A percentile compares a stretch with the other conserved stretches of the same genome.
These are phyloP conservation scores for Globisporangium canariense DNA, from an alignment of 352 stramenopile species.

Conservation along the genomic window DNA sequence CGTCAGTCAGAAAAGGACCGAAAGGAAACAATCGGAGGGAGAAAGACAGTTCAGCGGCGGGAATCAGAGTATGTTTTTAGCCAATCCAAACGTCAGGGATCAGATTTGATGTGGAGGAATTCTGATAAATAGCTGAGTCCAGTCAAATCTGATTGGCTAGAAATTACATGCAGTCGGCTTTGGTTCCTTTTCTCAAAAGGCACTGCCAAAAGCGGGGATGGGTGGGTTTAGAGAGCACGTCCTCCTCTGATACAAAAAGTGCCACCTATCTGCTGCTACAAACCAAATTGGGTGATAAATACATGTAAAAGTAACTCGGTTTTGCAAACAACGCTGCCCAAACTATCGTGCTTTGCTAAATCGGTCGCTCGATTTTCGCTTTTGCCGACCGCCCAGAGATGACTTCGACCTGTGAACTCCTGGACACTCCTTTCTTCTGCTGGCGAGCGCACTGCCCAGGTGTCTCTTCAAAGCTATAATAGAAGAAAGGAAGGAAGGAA, in stretches of 20 bases:
- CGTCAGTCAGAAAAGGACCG: not conserved
- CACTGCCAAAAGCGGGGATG: not conserved
- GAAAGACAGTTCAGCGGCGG: too few relatives aligned
- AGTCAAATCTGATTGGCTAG: not conserved
- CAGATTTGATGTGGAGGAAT: too few relatives aligned
- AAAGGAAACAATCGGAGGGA: not conserved
- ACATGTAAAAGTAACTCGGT: too few relatives aligned
- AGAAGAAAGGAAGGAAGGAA: not conserved
- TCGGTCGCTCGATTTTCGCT: not conserved
- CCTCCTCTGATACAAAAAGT: not conserved
- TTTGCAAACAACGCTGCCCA: too few relatives aligned
- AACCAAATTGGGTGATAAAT: not conserved
- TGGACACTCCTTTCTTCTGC: too few relatives aligned
- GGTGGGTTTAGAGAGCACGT: not conserved
- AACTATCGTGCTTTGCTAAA: not conserved
- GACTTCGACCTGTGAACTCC: not conserved
- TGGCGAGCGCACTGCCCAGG: too few relatives aligned
- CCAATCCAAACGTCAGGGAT: too few relatives aligned
- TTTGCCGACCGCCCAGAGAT: not conserved
- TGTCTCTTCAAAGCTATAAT: not conserved
- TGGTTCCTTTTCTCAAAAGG: conserved; percentile 4
- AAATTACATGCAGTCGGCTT: not conserved
- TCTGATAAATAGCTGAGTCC: not conserved
- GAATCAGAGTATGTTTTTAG: too few relatives aligned
- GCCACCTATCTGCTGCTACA: not conserved